Evolutionary conservation across 768 basidiomycete species (phyloP), one percentile per base, ranked within the genome.

Genomic region (Mycena vitilis): DNA sequence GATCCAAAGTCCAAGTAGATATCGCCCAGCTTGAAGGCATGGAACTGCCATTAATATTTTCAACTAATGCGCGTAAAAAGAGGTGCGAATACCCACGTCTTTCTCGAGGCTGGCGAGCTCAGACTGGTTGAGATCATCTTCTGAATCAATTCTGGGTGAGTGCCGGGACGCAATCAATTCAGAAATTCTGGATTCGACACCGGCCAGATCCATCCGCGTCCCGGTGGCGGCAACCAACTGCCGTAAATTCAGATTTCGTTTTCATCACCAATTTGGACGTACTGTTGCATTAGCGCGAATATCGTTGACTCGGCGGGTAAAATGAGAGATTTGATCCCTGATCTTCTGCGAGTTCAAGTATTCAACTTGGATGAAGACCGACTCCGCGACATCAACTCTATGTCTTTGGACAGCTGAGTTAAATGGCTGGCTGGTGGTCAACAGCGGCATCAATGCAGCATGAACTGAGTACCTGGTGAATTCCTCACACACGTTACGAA

Each of bases 191-290:
- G 61, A 42, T 38, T 49, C 22, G 2, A 64, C 53, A 2, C 23
- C 36, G 34, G 11, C 37, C 9, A 64, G 18, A 48, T 64, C 63
- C 63, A 64, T 45, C 2, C 63, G 44, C 1, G 63, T 65, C 15
- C 55, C 55, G 2, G 47, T 47, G 11, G 63, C 63, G 16, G 63
- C 56, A 15, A 65, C 23, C 18, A 65, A 47, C 63, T 65, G 10
- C 30, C 40, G 11, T 15, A 40, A 18, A 30, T 4, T 22, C 16
- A 25, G 37, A 5, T 23, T 48, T 9, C 36, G 37, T 6, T 34
- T n/a, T 15, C 22, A 20, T 4, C 13, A 23, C 30, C 7, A 36
- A 36, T 13, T 18, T 37, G 53, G 18, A 22, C 53, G 8, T 36
- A 54, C 53, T 20, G 53, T 54, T 9, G 53, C 36, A 11, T 54